These are phyloP conservation scores for Carex cristatella DNA, from an alignment of 176 grass and related monocot species.

Conservation along the genomic window DNA sequence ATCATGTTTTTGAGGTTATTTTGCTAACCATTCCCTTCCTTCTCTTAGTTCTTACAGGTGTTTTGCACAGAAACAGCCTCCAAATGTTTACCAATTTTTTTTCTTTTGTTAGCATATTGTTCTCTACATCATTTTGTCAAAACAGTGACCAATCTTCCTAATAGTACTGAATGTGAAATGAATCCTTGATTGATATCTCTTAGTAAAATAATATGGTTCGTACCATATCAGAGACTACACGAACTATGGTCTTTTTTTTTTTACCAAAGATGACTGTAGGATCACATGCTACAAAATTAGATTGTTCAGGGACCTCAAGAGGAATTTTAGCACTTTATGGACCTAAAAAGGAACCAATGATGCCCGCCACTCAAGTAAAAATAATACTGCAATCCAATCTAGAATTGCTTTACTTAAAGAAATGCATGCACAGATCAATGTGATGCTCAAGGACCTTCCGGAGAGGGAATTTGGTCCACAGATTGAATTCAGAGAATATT, in stretches of 20 bases:
- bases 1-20: constrained; percentile 93
- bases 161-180: background rate
- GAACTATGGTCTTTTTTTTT: background rate
- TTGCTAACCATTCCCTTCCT: background rate
- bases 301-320: background rate
- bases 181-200: background rate
- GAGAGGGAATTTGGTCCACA: constrained; percentile 65
- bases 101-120: background rate
- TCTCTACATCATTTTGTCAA: background rate
- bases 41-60: background rate
- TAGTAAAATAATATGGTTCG: background rate
- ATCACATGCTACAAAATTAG: background rate
- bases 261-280: background rate
- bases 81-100: background rate
- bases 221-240: background rate
- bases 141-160: background rate
- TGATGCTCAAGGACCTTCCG: constrained; percentile 80
- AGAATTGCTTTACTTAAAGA: constrained; percentile 7
- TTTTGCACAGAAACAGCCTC: background rate
- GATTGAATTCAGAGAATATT: constrained; percentile 92
- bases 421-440: constrained; percentile 48
- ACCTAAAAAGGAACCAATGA: background rate
- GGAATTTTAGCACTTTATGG: background rate
- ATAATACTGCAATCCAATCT: background rate
- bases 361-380: background rate